Percentiles rank a stretch among this genome's conserved stretches.
These are phyloP conservation scores for Secale cereale DNA, from an alignment of 176 grass and related monocot species.

Conservation along the genomic window DNA sequence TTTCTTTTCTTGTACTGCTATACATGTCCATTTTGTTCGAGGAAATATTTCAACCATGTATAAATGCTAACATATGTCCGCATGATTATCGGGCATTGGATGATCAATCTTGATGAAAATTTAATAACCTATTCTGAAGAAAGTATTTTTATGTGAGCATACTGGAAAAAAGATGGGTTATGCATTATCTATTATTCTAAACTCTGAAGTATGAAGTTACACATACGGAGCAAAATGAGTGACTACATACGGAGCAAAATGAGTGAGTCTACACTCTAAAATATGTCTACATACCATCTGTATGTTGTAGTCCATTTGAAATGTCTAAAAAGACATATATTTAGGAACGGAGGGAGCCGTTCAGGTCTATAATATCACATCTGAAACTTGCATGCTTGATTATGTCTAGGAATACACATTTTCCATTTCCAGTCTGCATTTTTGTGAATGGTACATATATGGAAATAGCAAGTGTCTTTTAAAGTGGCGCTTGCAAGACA, in stretches of 20 bases:
- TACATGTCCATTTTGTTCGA: neutral
- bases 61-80: neutral
- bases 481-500: no score
- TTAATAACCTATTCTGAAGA: neutral
- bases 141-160: neutral
- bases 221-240: no score
- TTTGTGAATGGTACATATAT: neutral
- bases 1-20: neutral
- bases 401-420: neutral
- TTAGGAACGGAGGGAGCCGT: neutral
- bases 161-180: neutral
- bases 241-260: no score
- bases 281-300: no score
- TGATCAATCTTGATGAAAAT: neutral
- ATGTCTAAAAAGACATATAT: no score
- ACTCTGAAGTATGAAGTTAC: neutral
- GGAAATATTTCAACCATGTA: neutral
- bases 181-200: neutral
- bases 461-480: neutral
- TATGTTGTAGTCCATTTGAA: no score
- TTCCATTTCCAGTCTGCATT: neutral
- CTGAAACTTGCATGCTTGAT: neutral
- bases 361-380: neutral
- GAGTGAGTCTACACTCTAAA: no score
- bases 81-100: neutral